Percentiles rank a stretch among this genome's conserved stretches.
phyloP scores from a whole-genome alignment of 2,329 filamentous ascomycete species.

The Cadophora malorum region DNA sequence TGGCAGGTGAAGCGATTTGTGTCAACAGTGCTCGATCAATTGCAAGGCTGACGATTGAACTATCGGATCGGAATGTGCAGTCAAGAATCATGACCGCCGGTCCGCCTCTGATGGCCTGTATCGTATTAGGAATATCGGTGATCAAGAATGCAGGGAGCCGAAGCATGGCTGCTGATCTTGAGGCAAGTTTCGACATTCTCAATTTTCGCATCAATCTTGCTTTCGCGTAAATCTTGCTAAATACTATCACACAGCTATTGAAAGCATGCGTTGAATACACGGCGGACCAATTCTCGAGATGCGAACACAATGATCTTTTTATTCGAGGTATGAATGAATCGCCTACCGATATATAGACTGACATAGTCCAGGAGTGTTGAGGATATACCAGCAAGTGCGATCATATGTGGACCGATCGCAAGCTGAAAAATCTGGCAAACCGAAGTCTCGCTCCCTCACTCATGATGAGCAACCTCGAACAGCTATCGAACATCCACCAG shows the following conservation, averaged over 20 bases:
- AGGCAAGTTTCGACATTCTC: neutral
- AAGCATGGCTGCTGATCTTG: constrained; percentile 16
- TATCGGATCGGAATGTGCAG: constrained; percentile 17
- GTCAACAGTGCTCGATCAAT: constrained; percentile 17
- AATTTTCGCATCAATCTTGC: no score
- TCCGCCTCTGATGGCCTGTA: constrained; percentile 10
- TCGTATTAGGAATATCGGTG: constrained; percentile 11
- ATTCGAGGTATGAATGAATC: neutral
- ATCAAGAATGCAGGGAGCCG: constrained; percentile 15
- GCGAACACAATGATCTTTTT: neutral
- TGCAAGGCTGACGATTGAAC: constrained; percentile 13
- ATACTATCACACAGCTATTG: neutral
- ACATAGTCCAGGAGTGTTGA: neutral
- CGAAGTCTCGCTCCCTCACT: neutral
- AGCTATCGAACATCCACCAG: neutral
- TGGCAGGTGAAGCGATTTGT: constrained; percentile 13
- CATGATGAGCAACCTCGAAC: neutral
- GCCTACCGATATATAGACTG: neutral
- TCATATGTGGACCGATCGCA: neutral
- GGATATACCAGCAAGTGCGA: constrained; percentile 10
- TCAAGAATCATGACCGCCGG: constrained; percentile 15
- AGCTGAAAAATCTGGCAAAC: neutral
- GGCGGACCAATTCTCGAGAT: constrained; percentile 11
- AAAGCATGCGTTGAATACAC: constrained; percentile 16
- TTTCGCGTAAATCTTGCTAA: neutral